These are phyloP conservation scores for Bipolaris victoriae DNA, from an alignment of 2,329 filamentous ascomycete genomes.

Conservation along the genomic window DNA sequence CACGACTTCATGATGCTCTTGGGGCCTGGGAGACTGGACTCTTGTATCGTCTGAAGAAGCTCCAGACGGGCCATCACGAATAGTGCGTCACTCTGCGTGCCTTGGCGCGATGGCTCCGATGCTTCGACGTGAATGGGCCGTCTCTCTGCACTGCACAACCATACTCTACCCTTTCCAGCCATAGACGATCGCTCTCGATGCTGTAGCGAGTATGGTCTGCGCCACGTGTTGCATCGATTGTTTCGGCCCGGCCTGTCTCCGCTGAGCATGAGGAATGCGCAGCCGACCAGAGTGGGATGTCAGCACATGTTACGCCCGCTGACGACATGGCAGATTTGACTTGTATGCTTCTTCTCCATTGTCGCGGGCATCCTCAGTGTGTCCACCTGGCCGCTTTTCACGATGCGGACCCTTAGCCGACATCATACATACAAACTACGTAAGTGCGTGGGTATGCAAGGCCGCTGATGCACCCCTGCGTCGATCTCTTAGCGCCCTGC, in stretches of 20 bases:
- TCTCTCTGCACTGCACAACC: constrained; percentile 14
- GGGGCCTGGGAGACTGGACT: neutral
- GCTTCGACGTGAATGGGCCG: constrained; percentile 19
- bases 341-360: too few relatives aligned
- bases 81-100: constrained; percentile 20
- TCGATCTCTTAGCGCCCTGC: constrained; percentile 30
- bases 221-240: constrained; percentile 15
- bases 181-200: constrained; percentile 5
- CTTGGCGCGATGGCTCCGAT: constrained; percentile 24
- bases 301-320: neutral
- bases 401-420: too few relatives aligned
- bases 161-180: constrained; percentile 18
- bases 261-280: neutral
- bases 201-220: constrained; percentile 11
- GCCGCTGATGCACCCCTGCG: constrained; percentile 20
- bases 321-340: too few relatives aligned
- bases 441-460: neutral
- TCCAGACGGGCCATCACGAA: constrained; percentile 4
- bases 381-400: neutral
- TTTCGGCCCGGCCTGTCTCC: constrained; percentile 6
- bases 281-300: neutral
- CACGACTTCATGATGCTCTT: constrained; percentile 3
- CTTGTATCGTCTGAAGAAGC: neutral
- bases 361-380: too few relatives aligned
- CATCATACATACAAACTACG: too few relatives aligned